These are phyloP conservation scores for Mucor piriformis DNA, from an alignment of 371 early-diverging fungal genomes.

Conservation along the genomic window DNA sequence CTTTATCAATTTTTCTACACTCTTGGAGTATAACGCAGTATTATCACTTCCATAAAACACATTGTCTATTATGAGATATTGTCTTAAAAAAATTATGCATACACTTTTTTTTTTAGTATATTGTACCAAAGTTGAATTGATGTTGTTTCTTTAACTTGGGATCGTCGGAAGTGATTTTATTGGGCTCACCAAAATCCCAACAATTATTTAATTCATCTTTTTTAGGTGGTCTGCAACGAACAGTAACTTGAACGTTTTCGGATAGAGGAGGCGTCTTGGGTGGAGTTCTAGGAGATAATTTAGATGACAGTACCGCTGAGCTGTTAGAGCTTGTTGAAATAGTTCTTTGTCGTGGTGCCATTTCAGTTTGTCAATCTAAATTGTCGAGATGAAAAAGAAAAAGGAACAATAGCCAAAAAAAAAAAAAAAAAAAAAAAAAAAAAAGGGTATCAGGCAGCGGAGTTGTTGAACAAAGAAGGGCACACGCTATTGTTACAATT, in stretches of 20 bases:
- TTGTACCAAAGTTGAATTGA: conserved; percentile 25
- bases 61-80: conserved; percentile 21
- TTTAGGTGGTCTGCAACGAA: conserved; percentile 32
- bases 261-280: neutral
- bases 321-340: conserved; percentile 1
- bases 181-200: conserved; percentile 18
- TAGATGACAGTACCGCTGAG: neutral
- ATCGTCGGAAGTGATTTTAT: conserved; percentile 9
- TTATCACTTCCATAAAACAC: conserved; percentile 36
- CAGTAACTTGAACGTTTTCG: conserved; percentile 37
- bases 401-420: neutral
- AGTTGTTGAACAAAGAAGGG: no score
- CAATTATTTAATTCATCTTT: conserved; percentile 14
- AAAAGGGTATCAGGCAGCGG: no score
- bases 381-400: neutral
- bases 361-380: neutral
- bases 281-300: neutral
- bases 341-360: conserved; percentile 4
- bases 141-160: conserved; percentile 15
- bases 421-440: neutral
- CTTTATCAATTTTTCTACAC: conserved; percentile 40
- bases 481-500: no score
- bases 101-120: neutral
- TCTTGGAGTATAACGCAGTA: conserved; percentile 31
- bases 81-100: neutral